Base-by-base conservation (phyloP, 805 yeast genomes). In the Starmera dryadoides region DNA sequence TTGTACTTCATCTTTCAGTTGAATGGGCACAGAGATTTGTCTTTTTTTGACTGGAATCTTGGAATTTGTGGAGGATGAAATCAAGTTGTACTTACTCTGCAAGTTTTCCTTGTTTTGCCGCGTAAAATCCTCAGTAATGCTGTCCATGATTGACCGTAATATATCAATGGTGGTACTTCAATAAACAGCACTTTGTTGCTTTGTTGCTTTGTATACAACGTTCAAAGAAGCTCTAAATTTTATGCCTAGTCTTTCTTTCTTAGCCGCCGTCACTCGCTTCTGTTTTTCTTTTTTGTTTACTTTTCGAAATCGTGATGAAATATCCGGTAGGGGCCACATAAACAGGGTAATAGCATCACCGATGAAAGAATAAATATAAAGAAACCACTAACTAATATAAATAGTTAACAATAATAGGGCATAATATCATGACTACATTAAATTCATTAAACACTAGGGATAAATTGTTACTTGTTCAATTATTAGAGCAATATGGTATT, bases 1-100 rank as follows among this genome's bases (percentile, higher is more conserved):
- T 9, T 16, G 4, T 11, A 44, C 21, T 9, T 50, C 56, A 22
- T 50, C 52, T 18, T 46, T 16, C 2, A 36, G 42, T 2, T 38
- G 44, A n/a, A 51, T 43, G 4, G 54, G 54, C 1, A 42, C 42
- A 2, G 55, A 50, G 12, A 47, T 45, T 18, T 49, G 52, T 32
- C 44, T 35, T 29, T 37, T 42, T 29, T 45, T 43, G 18, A 50
- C 40, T 11, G 56, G 56, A 7, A 51, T 51, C 26, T 39, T 39
- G 3, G 56, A 51, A 9, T 31, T 39, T 4, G 41, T 28, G 10
- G 30, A 14, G 30, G 23, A 6, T 28, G 30, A 6, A 44, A 22
- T 20, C 23, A 41, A 37, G 7, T 42, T 32, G 33, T 42, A 45
- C 23, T 43, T 44, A 18, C 31, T 40, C 35, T 43, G 52, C 4